Evolutionary conservation across 352 stramenopile species (phyloP).

Genomic region (Plasmopara muralis): DNA sequence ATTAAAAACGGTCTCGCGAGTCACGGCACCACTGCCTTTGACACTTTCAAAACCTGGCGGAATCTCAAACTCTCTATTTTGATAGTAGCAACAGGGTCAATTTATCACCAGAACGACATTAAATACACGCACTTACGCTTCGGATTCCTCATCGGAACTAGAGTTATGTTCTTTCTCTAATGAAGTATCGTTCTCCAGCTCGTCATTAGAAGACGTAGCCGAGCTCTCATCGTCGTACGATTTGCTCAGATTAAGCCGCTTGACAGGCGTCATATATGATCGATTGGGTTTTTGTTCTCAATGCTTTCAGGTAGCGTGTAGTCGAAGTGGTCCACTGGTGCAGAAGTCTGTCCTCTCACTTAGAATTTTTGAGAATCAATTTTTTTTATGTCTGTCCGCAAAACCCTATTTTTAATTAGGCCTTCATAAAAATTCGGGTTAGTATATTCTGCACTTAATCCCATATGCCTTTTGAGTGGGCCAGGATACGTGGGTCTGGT

Average conservation of each 20-base stretch:
- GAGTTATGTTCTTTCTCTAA: slow-evolving; percentile 24
- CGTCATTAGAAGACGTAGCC: slow-evolving; percentile 31
- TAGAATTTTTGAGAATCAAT: too few species aligned
- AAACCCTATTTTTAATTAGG: too few species aligned
- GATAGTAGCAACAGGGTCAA: slow-evolving; percentile 9
- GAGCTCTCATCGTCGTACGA: slow-evolving; percentile 31
- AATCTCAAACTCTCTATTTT: slow-evolving; percentile 71
- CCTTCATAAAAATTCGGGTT: too few species aligned
- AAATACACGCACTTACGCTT: slow-evolving; percentile 35
- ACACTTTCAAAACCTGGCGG: slow-evolving; percentile 61
- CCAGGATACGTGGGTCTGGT: too few species aligned
- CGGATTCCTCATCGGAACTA: slow-evolving; percentile 44
- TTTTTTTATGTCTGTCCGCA: too few species aligned
- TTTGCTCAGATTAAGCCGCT: slow-evolving; percentile 62
- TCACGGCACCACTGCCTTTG: slow-evolving; percentile 48
- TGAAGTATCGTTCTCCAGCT: slow-evolving; percentile 20
- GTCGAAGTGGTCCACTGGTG: too few species aligned
- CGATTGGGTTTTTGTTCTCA: too few species aligned
- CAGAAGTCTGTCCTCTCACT: too few species aligned
- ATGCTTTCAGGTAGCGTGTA: too few species aligned
- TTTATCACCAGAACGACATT: background rate
- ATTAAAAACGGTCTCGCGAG: slow-evolving; percentile 50
- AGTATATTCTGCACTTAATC: too few species aligned
- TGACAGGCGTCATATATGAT: slow-evolving; percentile 39
- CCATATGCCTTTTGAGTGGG: too few species aligned